Evolutionary conservation across 2,329 filamentous ascomycete genomes (phyloP).

Genomic region (Pseudogymnoascus sp.): DNA sequence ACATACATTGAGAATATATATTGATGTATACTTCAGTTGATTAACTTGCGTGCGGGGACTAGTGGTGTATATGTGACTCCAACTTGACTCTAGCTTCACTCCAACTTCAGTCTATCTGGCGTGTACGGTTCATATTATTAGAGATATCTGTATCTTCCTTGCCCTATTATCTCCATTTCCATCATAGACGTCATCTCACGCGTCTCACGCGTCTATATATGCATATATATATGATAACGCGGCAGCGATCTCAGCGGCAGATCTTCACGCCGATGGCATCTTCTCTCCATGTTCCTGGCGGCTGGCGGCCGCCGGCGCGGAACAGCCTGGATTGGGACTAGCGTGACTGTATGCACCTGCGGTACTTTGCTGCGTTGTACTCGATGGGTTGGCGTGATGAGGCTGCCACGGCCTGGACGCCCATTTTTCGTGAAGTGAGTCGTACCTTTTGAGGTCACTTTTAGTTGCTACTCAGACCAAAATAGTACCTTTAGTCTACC

Average conservation of each 20-base stretch:
- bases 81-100: neutral
- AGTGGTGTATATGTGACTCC: neutral
- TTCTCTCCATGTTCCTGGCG: slow-evolving; percentile 3
- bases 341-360: neutral
- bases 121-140: neutral
- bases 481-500: neutral
- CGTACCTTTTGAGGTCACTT: neutral
- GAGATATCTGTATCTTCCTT: neutral
- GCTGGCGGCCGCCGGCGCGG: neutral
- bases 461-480: too few species aligned
- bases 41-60: neutral
- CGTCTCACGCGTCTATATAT: neutral
- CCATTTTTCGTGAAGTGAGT: neutral
- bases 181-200: neutral
- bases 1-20: neutral
- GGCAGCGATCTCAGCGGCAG: neutral
- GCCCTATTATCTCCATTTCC: neutral
- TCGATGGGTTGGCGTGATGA: neutral
- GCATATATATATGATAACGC: neutral
- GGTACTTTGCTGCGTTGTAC: neutral
- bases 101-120: neutral
- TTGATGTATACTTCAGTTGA: slow-evolving; percentile 5
- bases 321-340: neutral
- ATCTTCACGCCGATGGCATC: slow-evolving; percentile 3
- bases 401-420: neutral